Evolutionary conservation across 805 yeast species (phyloP).

Genomic region (Cyberlindnera petersonii): DNA sequence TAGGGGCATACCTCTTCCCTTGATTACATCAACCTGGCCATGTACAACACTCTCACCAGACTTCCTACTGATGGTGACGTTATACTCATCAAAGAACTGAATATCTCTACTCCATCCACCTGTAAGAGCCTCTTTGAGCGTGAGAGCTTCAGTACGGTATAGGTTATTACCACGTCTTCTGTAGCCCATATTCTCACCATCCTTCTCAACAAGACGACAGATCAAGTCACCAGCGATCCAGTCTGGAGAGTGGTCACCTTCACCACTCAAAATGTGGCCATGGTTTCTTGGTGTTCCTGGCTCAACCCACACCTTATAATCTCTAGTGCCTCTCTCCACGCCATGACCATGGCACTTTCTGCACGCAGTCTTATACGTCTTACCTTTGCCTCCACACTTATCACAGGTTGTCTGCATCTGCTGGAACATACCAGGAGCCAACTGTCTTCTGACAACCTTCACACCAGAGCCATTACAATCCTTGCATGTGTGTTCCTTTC

Average conservation of each 20-base stretch:
- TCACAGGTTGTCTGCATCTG: slow-evolving; percentile 78
- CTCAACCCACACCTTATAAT: slow-evolving; percentile 55
- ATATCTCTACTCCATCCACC: slow-evolving; percentile 83
- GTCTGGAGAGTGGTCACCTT: slow-evolving; percentile 84
- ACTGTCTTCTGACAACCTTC: slow-evolving; percentile 57
- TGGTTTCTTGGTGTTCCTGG: slow-evolving; percentile 69
- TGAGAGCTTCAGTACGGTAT: slow-evolving; percentile 76
- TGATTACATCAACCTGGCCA: slow-evolving; percentile 69
- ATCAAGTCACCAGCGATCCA: slow-evolving; percentile 75
- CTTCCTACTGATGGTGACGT: slow-evolving; percentile 40
- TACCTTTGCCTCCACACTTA: slow-evolving; percentile 75
- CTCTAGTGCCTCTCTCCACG: slow-evolving; percentile 51
- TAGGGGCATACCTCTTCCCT: slow-evolving; percentile 85
- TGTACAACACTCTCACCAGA: slow-evolving; percentile 49
- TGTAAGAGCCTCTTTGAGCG: slow-evolving; percentile 61
- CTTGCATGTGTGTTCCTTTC: slow-evolving; percentile 58
- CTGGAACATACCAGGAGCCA: slow-evolving; percentile 91
- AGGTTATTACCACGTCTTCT: slow-evolving; percentile 72
- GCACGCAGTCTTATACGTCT: slow-evolving; percentile 61
- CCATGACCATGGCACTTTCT: slow-evolving; percentile 66
- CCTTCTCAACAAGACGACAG: slow-evolving; percentile 55
- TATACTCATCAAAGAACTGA: slow-evolving; percentile 61
- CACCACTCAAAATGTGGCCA: slow-evolving; percentile 59
- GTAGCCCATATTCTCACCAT: slow-evolving; percentile 67
- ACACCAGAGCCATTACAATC: slow-evolving; percentile 78